A percentile compares a stretch with the other conserved stretches of the same genome.
Conservation (phyloP, 2,329 filamentous ascomycete species). For the Geoglossum cookeanum region DNA sequence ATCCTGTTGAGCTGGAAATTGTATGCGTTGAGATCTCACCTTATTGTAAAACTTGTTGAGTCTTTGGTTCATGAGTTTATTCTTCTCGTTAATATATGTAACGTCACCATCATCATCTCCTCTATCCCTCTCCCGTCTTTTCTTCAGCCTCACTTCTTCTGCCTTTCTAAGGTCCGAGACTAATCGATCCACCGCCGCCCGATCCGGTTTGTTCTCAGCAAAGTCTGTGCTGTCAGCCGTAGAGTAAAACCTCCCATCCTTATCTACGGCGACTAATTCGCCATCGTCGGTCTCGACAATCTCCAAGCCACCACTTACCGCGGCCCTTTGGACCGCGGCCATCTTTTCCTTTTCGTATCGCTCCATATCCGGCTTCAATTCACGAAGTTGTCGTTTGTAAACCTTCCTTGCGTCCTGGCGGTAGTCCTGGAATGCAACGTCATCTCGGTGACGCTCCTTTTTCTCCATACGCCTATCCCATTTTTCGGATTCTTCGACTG, state of each 20-base stretch:
- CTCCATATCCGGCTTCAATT: slow-evolving; percentile 58
- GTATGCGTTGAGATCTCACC: slow-evolving; percentile 20
- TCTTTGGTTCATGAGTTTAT: slow-evolving; percentile 99
- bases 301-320: slow-evolving; percentile 66
- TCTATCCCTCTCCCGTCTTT: slow-evolving; percentile 59
- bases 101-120: slow-evolving; percentile 79
- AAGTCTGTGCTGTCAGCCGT: slow-evolving; percentile 70
- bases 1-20: slow-evolving; percentile 4
- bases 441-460: slow-evolving; percentile 61
- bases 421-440: slow-evolving; percentile 83
- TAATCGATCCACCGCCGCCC: slow-evolving; percentile 70
- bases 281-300: slow-evolving; percentile 92
- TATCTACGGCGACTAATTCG: slow-evolving; percentile 85
- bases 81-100: slow-evolving; percentile 99
- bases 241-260: slow-evolving; percentile 76
- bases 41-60: slow-evolving; percentile 92
- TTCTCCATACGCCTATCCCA: slow-evolving; percentile 88
- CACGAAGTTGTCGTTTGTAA: slow-evolving; percentile 76
- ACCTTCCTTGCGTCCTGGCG: slow-evolving; percentile 72
- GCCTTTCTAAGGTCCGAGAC: slow-evolving; percentile 75
- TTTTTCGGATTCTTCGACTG: slow-evolving; percentile 75
- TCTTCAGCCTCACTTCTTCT: slow-evolving; percentile 72
- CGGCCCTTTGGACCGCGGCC: slow-evolving; percentile 66
- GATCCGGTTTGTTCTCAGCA: slow-evolving; percentile 68
- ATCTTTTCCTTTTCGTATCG: slow-evolving; percentile 78